Base-by-base conservation (phyloP, 768 basidiomycete genomes). In the Grammothele lineata region DNA sequence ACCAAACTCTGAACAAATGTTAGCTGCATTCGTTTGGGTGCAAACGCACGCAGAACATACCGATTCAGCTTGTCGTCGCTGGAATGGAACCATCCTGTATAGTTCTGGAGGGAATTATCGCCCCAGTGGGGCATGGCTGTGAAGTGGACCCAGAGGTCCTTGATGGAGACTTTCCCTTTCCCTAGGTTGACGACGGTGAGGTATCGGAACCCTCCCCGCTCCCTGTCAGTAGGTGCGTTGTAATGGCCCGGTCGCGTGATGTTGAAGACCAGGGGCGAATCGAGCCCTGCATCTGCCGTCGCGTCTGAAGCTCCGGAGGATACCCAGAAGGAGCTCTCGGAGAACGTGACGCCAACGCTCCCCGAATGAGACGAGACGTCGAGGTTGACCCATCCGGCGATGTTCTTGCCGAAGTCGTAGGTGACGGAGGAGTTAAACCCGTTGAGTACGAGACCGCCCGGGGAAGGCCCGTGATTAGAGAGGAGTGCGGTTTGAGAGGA, bases 381-480 rank as follows among this genome's bases (percentile, higher is more conserved):
- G 21, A 53, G 39, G 34, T 44, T 53, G 33, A 53, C 46, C 51
- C 30, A 43, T 6, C 51, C 51, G 11, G 25, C 51, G 42, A 53
- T 48, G 38, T 53, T 53, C 34, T 53, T 53, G 38, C 51, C 51
- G 18, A 53, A 53, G 39, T 53, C 51, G 27, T 53, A 53, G 33
- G 51, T 48, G 23, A 48, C 46, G 10, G 51, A 53, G 12, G 43
- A 26, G 43, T 53, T 48, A 34, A 37, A 48, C 11, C 8, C 34
- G n/a, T 25, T 5, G 14, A 53, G 43, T 10, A 40, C 21, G n/a
- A 53, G 46, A 4, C 21, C 7, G 2, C 46, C 42, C 5, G 18
- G 4, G 12, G 26, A 15, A 4, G 9, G 14, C n/a, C 10, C 15
- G 1, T 9, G 33, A n/a, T n/a, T n/a, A n/a, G n/a, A n/a, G 11